A percentile compares a stretch with the other conserved stretches of the same genome.
Conservation (phyloP, 202 grass and related monocot genomes). For the Musa balbisiana region DNA sequence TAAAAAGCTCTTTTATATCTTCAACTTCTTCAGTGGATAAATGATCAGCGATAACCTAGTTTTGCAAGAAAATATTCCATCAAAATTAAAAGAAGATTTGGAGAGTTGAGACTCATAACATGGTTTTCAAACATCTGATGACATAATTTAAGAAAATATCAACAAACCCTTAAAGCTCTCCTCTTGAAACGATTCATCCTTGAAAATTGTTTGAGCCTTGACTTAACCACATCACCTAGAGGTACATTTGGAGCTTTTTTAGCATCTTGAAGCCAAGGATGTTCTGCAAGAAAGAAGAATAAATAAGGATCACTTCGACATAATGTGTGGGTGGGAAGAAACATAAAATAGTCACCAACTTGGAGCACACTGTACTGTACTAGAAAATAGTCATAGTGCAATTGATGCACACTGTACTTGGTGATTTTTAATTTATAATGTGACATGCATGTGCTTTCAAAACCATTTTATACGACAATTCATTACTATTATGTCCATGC, state of each 20-base stretch:
- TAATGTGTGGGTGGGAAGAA: background rate
- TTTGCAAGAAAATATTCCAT: background rate
- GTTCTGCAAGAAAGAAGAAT: conserved; percentile 3
- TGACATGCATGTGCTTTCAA: no score
- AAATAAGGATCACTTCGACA: background rate
- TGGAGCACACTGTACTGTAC: background rate
- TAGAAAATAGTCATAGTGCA: background rate
- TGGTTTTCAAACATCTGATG: background rate
- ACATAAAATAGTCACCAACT: background rate
- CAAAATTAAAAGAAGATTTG: background rate
- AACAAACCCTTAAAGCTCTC: conserved; percentile 13
- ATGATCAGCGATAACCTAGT: conserved; percentile 23
- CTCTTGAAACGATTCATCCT: conserved; percentile 18
- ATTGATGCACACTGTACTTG: background rate
- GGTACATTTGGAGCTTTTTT: conserved; percentile 16
- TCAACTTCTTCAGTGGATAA: conserved; percentile 20
- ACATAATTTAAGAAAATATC: background rate
- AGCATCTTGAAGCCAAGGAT: conserved; percentile 19
- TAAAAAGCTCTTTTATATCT: conserved; percentile 17
- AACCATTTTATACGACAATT: background rate
- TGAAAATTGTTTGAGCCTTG: conserved; percentile 14
- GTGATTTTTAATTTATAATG: no score
- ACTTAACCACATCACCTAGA: conserved; percentile 12
- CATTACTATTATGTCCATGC: background rate
- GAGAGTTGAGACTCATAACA: background rate